Evolutionary conservation across 306 rosid genomes (phyloP).

Genomic region (Ammopiptanthus mongolicus): DNA sequence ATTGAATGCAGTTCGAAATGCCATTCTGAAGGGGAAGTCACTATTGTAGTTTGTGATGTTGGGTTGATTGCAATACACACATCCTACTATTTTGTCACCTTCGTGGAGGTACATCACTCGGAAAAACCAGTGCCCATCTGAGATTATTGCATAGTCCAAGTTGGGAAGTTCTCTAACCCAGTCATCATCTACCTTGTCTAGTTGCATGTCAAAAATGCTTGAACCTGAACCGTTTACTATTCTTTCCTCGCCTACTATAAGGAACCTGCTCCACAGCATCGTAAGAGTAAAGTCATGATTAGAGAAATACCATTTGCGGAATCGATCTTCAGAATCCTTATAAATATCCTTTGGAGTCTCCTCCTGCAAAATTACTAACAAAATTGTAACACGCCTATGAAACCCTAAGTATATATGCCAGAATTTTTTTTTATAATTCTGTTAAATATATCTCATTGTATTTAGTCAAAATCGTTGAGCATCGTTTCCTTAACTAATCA

Average conservation of each 20-base stretch:
- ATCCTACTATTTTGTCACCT: background rate
- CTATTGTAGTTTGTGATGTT: conserved; percentile 11
- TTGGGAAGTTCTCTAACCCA: conserved; percentile 48
- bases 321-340: conserved; percentile 69
- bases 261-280: conserved; percentile 71
- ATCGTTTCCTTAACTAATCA: too few species aligned
- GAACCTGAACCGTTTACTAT: conserved; percentile 59
- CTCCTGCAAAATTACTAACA: conserved; percentile 39
- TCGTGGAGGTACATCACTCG: conserved; percentile 35
- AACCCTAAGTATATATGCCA: background rate
- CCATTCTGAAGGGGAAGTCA: conserved; percentile 35
- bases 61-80: background rate
- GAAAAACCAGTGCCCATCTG: conserved; percentile 82
- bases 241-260: conserved; percentile 59
- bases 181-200: conserved; percentile 52
- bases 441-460: too few species aligned
- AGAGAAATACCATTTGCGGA: conserved; percentile 61
- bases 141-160: conserved; percentile 62
- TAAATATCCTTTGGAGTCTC: conserved; percentile 59
- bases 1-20: background rate
- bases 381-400: background rate
- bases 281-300: conserved; percentile 51
- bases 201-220: conserved; percentile 49
- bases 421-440: too few species aligned
- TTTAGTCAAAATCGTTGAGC: too few species aligned